Evolutionary conservation across 306 rosid genomes (phyloP).

Genomic region (Lathyrus sativus): DNA sequence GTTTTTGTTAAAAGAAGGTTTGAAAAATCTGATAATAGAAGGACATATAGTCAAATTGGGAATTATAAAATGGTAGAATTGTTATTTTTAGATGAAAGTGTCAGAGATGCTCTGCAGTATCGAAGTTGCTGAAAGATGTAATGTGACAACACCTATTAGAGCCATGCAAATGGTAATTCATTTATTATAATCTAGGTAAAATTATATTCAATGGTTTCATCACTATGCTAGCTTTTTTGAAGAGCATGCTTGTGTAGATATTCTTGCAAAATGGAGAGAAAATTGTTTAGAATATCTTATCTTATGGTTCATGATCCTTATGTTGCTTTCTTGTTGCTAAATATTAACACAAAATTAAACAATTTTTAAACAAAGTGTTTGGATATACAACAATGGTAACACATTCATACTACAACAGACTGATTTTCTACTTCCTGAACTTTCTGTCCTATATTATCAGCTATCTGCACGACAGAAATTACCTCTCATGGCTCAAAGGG

Average conservation of each 20-base stretch:
- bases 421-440: slow-evolving; percentile 7
- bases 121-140: slow-evolving; percentile 31
- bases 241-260: no score
- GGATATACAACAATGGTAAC: slow-evolving; percentile 36
- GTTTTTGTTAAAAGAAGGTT: neutral
- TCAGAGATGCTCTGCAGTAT: slow-evolving; percentile 33
- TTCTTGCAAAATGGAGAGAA: neutral
- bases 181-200: neutral
- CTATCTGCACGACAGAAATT: slow-evolving; percentile 21
- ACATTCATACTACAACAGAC: slow-evolving; percentile 7
- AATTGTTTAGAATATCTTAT: neutral
- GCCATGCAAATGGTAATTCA: slow-evolving; percentile 2
- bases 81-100: slow-evolving; percentile 6
- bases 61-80: slow-evolving; percentile 21
- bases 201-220: neutral
- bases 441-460: slow-evolving; percentile 21
- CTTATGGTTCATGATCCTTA: neutral
- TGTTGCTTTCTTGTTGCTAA: neutral
- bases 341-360: neutral
- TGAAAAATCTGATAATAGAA: neutral
- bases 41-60: slow-evolving; percentile 24
- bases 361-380: neutral
- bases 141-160: slow-evolving; percentile 14
- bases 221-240: neutral
- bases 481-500: slow-evolving; percentile 28